Conservation (phyloP, 306 rosid genomes). For the Biancaea sappan region DNA sequence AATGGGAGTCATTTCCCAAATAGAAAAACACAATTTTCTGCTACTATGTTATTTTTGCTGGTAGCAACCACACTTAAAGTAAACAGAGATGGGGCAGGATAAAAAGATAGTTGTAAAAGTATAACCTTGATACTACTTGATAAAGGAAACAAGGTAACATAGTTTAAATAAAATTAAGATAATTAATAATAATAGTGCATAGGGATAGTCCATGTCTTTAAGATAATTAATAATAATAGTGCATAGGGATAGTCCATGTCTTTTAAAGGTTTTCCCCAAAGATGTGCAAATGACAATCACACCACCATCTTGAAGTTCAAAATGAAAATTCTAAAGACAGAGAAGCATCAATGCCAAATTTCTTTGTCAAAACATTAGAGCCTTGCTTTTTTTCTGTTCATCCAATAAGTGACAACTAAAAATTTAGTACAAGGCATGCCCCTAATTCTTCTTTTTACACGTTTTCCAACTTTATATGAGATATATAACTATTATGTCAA, state of each 20-base stretch:
- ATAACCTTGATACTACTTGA: neutral
- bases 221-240: too few relatives aligned
- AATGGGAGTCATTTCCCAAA: neutral
- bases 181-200: too few relatives aligned
- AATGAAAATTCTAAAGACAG: neutral
- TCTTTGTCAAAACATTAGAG: constrained; percentile 1
- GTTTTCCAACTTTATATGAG: neutral
- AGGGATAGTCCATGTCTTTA: constrained; percentile 19
- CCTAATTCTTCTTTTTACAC: neutral
- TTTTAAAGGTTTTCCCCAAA: constrained; percentile 16
- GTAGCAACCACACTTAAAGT: neutral
- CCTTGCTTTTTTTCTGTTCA: neutral
- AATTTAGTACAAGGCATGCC: neutral
- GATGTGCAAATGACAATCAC: neutral
- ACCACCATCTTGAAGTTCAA: neutral
- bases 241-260: constrained; percentile 4
- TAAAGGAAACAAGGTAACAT: constrained; percentile 12
- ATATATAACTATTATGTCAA: neutral
- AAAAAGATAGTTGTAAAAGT: neutral
- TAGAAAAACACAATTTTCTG: neutral
- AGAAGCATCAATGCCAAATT: neutral
- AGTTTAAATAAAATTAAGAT: constrained; percentile 18
- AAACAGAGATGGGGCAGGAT: neutral
- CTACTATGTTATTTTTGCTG: neutral
- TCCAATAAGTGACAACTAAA: neutral